Percentiles rank a stretch among this genome's conserved stretches.
Evolutionary conservation across 2,329 filamentous ascomycete species (phyloP).

Genomic region (Aspergillus neoniger): DNA sequence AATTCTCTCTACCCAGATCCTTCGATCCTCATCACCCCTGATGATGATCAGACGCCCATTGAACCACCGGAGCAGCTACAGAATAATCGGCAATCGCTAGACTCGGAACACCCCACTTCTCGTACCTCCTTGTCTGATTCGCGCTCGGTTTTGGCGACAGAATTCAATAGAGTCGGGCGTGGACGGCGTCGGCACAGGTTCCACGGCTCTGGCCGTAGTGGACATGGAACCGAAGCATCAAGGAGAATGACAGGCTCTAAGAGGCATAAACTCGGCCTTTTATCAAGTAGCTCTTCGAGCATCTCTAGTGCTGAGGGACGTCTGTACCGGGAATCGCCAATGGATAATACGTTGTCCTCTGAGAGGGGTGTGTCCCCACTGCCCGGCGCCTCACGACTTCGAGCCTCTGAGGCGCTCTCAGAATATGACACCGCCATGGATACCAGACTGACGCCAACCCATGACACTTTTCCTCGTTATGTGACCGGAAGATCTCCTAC

Average conservation of each 20-base stretch:
- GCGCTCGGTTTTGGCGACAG: conserved; percentile 32
- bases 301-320: conserved; percentile 53
- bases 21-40: conserved; percentile 24
- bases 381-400: not conserved
- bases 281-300: conserved; percentile 58
- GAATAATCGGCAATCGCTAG: conserved; percentile 27
- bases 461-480: not conserved
- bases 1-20: conserved; percentile 61
- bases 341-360: conserved; percentile 1
- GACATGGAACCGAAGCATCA: conserved; percentile 57
- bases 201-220: conserved; percentile 57
- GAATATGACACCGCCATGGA: conserved; percentile 1
- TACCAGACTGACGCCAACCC: not conserved
- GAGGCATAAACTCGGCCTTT: conserved; percentile 55
- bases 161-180: conserved; percentile 54
- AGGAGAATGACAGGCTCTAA: conserved; percentile 53
- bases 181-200: conserved; percentile 64
- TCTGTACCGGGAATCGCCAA: conserved; percentile 12
- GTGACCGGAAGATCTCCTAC: conserved; percentile 1
- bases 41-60: conserved; percentile 15
- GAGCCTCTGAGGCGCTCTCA: not conserved
- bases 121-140: conserved; percentile 43
- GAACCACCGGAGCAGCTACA: conserved; percentile 13
- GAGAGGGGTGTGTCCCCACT: conserved; percentile 12
- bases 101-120: conserved; percentile 27